Evolutionary conservation across 2,329 filamentous ascomycete species (phyloP).

Genomic region (Aspergillus puulaauensis): DNA sequence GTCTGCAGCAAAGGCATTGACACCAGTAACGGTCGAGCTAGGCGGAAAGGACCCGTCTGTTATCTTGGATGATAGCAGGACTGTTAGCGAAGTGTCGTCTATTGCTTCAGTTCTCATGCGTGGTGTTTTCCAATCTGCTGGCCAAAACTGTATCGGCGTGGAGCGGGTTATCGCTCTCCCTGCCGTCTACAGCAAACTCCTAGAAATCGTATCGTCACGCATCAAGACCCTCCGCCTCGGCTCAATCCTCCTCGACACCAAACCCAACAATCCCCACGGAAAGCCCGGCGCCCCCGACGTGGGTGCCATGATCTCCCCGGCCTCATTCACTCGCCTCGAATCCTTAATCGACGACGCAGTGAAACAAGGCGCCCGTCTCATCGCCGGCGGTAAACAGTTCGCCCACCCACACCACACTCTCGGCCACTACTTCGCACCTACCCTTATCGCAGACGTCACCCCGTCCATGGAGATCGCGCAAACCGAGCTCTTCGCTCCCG

Average conservation of each 20-base stretch:
- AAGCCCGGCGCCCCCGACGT: constrained; percentile 59
- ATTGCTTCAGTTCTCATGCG: constrained; percentile 83
- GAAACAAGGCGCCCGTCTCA: constrained; percentile 71
- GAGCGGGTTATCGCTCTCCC: constrained; percentile 85
- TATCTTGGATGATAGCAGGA: constrained; percentile 74
- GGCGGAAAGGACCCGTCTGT: constrained; percentile 94
- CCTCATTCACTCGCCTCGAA: constrained; percentile 74
- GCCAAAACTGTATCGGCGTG: constrained; percentile 97
- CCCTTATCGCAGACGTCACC: constrained; percentile 86
- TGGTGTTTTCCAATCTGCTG: constrained; percentile 90
- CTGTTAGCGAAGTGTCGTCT: constrained; percentile 58
- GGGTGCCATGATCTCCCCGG: constrained; percentile 83
- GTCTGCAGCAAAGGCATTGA: constrained; percentile 82
- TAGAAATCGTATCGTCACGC: constrained; percentile 69
- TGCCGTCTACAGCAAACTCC: constrained; percentile 70
- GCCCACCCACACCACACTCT: constrained; percentile 69
- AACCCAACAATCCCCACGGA: constrained; percentile 16
- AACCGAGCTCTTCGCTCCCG: constrained; percentile 87
- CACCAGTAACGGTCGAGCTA: constrained; percentile 83
- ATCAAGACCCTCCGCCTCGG: constrained; percentile 76
- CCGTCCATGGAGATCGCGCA: constrained; percentile 82
- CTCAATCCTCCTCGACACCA: constrained; percentile 58
- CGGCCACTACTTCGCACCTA: constrained; percentile 91
- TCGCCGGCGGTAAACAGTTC: constrained; percentile 74
- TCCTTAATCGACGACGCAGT: constrained; percentile 75